Conservation (phyloP, 2,329 filamentous ascomycete genomes). For the Penicillium thymicola region DNA sequence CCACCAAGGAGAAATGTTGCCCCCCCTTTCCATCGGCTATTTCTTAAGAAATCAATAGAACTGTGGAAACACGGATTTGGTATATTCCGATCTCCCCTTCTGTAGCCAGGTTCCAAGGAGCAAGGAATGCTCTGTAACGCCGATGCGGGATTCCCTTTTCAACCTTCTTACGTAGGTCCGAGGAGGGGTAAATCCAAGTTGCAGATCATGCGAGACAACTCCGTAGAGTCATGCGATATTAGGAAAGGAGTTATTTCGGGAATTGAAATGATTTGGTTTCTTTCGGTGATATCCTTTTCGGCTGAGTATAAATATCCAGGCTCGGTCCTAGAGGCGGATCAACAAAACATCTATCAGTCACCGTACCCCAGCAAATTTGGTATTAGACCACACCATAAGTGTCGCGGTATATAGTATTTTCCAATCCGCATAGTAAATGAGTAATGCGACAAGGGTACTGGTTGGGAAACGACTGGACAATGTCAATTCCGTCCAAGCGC, state of each 20-base stretch:
- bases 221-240: slow-evolving; percentile 21
- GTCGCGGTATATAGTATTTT: slow-evolving; percentile 12
- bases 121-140: slow-evolving; percentile 17
- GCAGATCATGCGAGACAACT: slow-evolving; percentile 27
- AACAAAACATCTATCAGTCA: neutral
- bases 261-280: neutral
- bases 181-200: slow-evolving; percentile 26
- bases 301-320: neutral
- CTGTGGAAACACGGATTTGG: slow-evolving; percentile 8
- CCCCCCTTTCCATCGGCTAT: slow-evolving; percentile 2
- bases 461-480: slow-evolving; percentile 5
- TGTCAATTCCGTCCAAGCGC: slow-evolving; percentile 5
- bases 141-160: slow-evolving; percentile 4
- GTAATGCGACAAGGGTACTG: slow-evolving; percentile 21
- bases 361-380: slow-evolving; percentile 8
- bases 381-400: slow-evolving; percentile 2
- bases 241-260: neutral
- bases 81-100: neutral
- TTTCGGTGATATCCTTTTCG: neutral
- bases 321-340: neutral
- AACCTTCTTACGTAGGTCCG: slow-evolving; percentile 21
- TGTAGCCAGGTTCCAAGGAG: slow-evolving; percentile 9
- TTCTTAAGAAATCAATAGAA: neutral
- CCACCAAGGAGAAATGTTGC: slow-evolving; percentile 3
- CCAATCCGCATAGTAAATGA: neutral